Percentiles rank a stretch among this genome's conserved stretches.
Conservation (phyloP, 176 grass and related monocot genomes). For the Stipa capillata region DNA sequence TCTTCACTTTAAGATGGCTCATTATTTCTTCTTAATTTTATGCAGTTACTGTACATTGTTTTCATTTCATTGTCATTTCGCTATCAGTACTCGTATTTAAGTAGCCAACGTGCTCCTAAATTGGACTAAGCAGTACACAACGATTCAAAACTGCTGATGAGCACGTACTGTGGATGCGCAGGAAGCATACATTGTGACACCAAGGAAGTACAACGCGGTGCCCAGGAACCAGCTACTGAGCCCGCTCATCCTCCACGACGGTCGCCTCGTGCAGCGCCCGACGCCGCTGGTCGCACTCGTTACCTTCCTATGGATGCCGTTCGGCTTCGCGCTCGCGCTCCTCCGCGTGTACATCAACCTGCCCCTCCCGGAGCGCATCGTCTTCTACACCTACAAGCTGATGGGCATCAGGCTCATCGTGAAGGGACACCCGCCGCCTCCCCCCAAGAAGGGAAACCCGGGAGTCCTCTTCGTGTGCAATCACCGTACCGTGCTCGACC, state of each 20-base stretch:
- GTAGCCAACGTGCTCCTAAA: neutral
- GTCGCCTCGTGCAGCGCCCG: conserved; percentile 71
- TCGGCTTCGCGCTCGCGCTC: conserved; percentile 75
- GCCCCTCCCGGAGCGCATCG: conserved; percentile 82
- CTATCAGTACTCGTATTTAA: no score
- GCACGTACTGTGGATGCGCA: neutral
- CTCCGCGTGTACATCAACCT: conserved; percentile 88
- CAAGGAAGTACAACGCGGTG: conserved; percentile 59
- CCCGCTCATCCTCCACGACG: conserved; percentile 83
- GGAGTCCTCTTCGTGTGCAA: conserved; percentile 95
- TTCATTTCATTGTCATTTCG: no score
- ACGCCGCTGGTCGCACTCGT: conserved; percentile 70
- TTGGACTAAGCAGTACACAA: neutral
- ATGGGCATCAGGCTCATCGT: conserved; percentile 93
- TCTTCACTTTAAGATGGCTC: no score
- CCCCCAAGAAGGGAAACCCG: conserved; percentile 68
- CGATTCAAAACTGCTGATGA: neutral
- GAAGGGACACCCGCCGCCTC: conserved; percentile 59
- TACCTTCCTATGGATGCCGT: conserved; percentile 94
- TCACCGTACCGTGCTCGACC: conserved; percentile 90
- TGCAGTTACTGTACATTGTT: neutral
- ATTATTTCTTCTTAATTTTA: no score
- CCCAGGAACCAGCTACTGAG: conserved; percentile 55
- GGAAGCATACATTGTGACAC: conserved; percentile 69
- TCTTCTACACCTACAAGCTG: conserved; percentile 87